Percentiles rank a stretch among this genome's conserved stretches.
phyloP scores from a whole-genome alignment of 495 filamentous ascomycete species.

The Talaromyces thailandensis region DNA sequence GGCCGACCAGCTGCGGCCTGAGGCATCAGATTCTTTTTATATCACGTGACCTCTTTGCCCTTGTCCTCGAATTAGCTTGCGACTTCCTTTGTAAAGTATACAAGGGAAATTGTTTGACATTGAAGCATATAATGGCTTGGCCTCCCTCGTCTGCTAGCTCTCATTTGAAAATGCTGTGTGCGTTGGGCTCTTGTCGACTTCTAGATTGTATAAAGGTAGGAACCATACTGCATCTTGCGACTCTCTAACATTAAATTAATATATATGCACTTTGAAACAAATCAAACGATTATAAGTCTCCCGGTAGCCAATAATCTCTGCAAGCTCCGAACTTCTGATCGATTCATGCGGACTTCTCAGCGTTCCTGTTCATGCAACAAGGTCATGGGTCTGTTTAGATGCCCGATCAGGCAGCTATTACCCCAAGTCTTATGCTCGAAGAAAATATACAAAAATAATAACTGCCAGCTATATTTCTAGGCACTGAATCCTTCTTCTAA shows the following conservation, averaged over 20 bases:
- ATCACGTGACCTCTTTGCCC: neutral
- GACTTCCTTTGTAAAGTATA: neutral
- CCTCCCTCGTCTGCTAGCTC: too few species aligned
- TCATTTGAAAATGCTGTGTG: too few species aligned
- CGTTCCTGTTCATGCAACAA: neutral
- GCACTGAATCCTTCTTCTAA: neutral
- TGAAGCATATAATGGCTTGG: too few species aligned
- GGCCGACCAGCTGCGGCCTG: neutral
- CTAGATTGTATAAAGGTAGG: too few species aligned
- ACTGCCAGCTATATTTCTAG: neutral
- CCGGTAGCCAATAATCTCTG: neutral
- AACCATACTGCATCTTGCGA: too few species aligned
- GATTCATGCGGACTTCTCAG: neutral
- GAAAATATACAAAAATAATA: neutral
- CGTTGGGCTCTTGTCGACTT: too few species aligned
- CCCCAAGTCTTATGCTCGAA: neutral
- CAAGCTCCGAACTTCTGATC: neutral
- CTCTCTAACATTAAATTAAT: too few species aligned
- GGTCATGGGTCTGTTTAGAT: neutral
- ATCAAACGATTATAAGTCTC: too few species aligned
- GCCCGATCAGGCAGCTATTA: constrained; percentile 9
- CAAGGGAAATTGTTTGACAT: too few species aligned
- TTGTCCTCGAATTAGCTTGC: neutral
- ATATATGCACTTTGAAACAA: too few species aligned
- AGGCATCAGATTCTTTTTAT: neutral